Conservation (phyloP, 176 grass and related monocot genomes). For the Hordeum vulgare region MorexV3_pseudomolecules_assembly NC_058524.1:187968764-187969263, state of each 20-base stretch:
- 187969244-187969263: slow-evolving; percentile 49
- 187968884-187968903: slow-evolving; percentile 40
- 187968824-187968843: slow-evolving; percentile 56
- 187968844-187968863: slow-evolving; percentile 51
- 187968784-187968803: slow-evolving; percentile 45
- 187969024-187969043: slow-evolving; percentile 64
- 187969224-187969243: slow-evolving; percentile 33
- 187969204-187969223: slow-evolving; percentile 51
- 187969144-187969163: slow-evolving; percentile 54
- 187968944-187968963: slow-evolving; percentile 34
- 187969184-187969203: slow-evolving; percentile 34
- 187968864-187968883: slow-evolving; percentile 44
- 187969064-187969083: slow-evolving; percentile 67
- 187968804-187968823: slow-evolving; percentile 57
- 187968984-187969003: slow-evolving; percentile 46
- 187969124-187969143: slow-evolving; percentile 59
- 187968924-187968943: not conserved
- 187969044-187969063: slow-evolving; percentile 59
- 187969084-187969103: slow-evolving; percentile 59
- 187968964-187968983: slow-evolving; percentile 41
- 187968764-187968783: slow-evolving; percentile 43
- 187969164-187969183: slow-evolving; percentile 53
- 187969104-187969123: slow-evolving; percentile 46
- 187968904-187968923: not conserved
- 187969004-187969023: slow-evolving; percentile 69